These are phyloP conservation scores for Apodospora peruviana DNA, from an alignment of 495 filamentous ascomycete species.

Conservation along the genomic window DNA sequence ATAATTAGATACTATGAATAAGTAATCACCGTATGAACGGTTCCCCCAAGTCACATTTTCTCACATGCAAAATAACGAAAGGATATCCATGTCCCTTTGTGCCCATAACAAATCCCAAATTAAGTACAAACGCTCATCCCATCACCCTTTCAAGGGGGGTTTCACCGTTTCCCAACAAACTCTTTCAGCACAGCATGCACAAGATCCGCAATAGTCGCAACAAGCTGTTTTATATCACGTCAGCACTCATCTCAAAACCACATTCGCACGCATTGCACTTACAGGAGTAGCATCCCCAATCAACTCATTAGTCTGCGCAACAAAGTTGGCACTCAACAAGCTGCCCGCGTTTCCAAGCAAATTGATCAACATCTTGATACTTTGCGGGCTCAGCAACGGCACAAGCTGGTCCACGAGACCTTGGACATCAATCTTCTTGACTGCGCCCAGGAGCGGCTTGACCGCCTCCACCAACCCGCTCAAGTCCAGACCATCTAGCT, in stretches of 20 bases:
- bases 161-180: conserved; percentile 20
- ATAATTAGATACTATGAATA: too few species aligned
- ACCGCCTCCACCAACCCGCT: conserved; percentile 31
- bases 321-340: conserved; percentile 33
- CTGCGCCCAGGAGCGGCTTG: conserved; percentile 26
- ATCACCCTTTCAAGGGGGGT: too few species aligned
- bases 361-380: conserved; percentile 34
- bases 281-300: conserved; percentile 49
- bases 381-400: conserved; percentile 37
- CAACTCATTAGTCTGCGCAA: conserved; percentile 43
- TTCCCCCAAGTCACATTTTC: too few species aligned
- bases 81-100: neutral
- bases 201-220: conserved; percentile 30
- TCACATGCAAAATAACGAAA: neutral
- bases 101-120: neutral
- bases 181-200: conserved; percentile 29
- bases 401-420: conserved; percentile 29
- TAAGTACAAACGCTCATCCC: too few species aligned
- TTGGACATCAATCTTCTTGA: conserved; percentile 31
- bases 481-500: conserved; percentile 24
- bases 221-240: conserved; percentile 18
- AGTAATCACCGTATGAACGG: too few species aligned
- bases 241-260: conserved; percentile 5
- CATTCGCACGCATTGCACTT: conserved; percentile 15
- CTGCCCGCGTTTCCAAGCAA: conserved; percentile 36